Evolutionary conservation across 2,329 filamentous ascomycete species (phyloP).

Genomic region (Calonectria leucothoes): DNA sequence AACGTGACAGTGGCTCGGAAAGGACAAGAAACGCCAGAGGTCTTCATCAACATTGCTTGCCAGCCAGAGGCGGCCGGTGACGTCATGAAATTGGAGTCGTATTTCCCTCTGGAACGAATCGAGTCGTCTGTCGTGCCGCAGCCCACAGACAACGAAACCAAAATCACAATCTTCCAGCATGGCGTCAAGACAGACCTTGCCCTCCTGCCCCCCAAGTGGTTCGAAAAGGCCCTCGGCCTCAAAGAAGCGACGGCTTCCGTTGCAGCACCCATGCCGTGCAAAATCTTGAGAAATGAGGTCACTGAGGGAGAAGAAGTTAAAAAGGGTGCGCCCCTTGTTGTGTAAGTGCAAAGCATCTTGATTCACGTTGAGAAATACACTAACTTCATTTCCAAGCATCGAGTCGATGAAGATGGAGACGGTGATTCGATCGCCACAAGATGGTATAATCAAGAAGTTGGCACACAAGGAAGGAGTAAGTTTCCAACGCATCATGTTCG

Average conservation of each 20-base stretch:
- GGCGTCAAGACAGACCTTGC: conserved; percentile 69
- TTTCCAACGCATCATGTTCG: conserved; percentile 13
- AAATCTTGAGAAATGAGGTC: conserved; percentile 91
- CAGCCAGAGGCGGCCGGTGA: conserved; percentile 46
- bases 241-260: conserved; percentile 87
- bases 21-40: conserved; percentile 49
- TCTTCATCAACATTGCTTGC: conserved; percentile 60
- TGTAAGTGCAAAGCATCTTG: conserved; percentile 63
- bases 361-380: conserved; percentile 41
- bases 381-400: conserved; percentile 61
- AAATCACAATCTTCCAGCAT: conserved; percentile 82
- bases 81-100: conserved; percentile 56
- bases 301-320: conserved; percentile 82
- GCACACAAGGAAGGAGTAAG: conserved; percentile 81
- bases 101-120: conserved; percentile 84
- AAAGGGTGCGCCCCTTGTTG: conserved; percentile 88
- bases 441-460: conserved; percentile 77
- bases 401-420: conserved; percentile 95
- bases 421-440: conserved; percentile 81
- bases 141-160: conserved; percentile 63
- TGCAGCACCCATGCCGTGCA: conserved; percentile 96
- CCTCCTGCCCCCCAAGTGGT: conserved; percentile 78
- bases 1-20: conserved; percentile 58
- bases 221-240: conserved; percentile 85
- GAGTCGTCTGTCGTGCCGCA: conserved; percentile 80